phyloP scores from a whole-genome alignment of 306 rosid genomes.

The Echinosophora koreensis region DNA sequence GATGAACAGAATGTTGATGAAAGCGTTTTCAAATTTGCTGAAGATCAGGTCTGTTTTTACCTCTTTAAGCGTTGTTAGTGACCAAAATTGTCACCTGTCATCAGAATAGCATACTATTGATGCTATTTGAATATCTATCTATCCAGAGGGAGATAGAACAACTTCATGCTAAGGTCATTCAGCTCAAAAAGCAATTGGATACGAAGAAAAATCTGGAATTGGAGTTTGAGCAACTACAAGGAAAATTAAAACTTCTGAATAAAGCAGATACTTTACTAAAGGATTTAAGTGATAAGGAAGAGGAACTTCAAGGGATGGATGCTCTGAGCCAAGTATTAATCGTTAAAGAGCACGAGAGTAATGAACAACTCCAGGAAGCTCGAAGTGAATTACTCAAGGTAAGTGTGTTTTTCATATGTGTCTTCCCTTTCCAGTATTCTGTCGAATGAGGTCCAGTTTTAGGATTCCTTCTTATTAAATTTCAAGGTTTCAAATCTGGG shows the following conservation, averaged over 20 bases:
- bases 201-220: neutral
- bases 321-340: slow-evolving; percentile 69
- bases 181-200: neutral
- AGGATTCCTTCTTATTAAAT: neutral
- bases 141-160: neutral
- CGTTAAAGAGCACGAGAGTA: slow-evolving; percentile 68
- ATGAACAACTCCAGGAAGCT: slow-evolving; percentile 78
- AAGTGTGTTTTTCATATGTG: slow-evolving; percentile 31
- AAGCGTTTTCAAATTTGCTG: neutral
- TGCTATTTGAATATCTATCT: neutral
- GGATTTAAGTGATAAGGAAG: slow-evolving; percentile 81
- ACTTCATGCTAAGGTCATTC: neutral
- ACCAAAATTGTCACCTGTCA: neutral
- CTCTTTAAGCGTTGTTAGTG: neutral
- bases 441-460: neutral
- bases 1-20: neutral
- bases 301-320: slow-evolving; percentile 66
- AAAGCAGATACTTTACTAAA: slow-evolving; percentile 20
- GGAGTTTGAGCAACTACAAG: too few species aligned
- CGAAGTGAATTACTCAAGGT: slow-evolving; percentile 70
- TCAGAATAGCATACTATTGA: neutral
- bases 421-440: neutral
- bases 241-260: too few species aligned
- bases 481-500: neutral
- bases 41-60: neutral